phyloP scores from a whole-genome alignment of 306 rosid species.

The Biancaea sappan region DNA sequence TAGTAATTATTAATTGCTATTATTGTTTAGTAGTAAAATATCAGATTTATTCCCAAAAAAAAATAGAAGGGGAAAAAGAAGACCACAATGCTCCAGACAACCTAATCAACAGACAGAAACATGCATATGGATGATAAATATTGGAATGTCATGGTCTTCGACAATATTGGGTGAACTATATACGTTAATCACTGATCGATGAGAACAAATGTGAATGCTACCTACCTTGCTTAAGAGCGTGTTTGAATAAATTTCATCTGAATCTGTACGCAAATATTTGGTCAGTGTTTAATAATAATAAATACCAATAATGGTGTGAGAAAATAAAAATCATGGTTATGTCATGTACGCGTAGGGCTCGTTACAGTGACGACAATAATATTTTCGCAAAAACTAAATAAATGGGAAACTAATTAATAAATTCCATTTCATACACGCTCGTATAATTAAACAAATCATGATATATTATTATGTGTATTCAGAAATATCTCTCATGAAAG shows the following conservation, averaged over 20 bases:
- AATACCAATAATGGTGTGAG: background rate
- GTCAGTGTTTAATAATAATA: background rate
- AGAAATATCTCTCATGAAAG: background rate
- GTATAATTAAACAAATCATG: too few relatives aligned
- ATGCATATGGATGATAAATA: too few relatives aligned
- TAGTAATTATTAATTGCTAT: background rate
- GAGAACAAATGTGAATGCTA: background rate
- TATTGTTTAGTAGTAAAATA: too few relatives aligned
- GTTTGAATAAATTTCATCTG: background rate
- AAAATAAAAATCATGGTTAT: background rate
- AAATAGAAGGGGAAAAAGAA: too few relatives aligned
- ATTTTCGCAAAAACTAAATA: background rate
- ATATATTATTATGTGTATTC: background rate
- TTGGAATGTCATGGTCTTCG: background rate
- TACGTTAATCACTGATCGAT: background rate
- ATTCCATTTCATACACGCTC: background rate
- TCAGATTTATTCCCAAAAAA: too few relatives aligned
- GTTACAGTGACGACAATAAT: background rate
- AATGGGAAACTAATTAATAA: too few relatives aligned
- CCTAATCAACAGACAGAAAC: background rate
- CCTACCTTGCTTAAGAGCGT: background rate
- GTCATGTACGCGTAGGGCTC: background rate
- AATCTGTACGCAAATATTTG: slow-evolving; percentile 1
- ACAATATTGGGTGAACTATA: background rate
- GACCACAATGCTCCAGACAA: background rate